Conservation (phyloP, 352 stramenopile genomes). For the Nothophytophthora sp. region DNA sequence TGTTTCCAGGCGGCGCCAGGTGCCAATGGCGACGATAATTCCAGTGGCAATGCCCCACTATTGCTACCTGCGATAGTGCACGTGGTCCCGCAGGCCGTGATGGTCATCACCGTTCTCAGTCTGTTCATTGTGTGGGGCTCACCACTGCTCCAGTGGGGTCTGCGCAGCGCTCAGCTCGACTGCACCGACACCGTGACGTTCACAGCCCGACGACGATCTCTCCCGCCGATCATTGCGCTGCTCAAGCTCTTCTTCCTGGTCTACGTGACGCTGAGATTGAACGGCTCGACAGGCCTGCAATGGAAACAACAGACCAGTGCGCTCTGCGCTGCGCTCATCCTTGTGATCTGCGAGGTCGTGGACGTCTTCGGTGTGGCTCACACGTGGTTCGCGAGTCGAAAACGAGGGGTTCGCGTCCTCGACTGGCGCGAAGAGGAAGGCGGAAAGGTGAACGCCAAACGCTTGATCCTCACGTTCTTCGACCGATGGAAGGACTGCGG, state of each 20-base stretch:
- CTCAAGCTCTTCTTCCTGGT: conserved; percentile 26
- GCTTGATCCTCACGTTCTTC: conserved; percentile 21
- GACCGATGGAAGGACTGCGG: conserved; percentile 27
- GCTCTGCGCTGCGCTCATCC: conserved; percentile 17
- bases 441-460: conserved; percentile 5
- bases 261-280: conserved; percentile 22
- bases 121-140: conserved; percentile 19
- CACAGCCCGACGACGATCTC: conserved; percentile 1
- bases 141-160: not conserved
- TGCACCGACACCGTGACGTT: conserved; percentile 2
- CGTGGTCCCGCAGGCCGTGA: conserved; percentile 15
- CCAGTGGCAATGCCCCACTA: conserved; percentile 5
- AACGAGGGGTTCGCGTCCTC: conserved; percentile 3
- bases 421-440: conserved; percentile 13
- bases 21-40: not conserved
- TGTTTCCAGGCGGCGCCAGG: conserved; percentile 16
- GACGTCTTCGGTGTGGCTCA: conserved; percentile 21
- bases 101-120: conserved; percentile 21
- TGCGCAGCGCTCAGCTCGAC: not conserved
- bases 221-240: conserved; percentile 14
- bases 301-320: conserved; percentile 21
- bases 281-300: conserved; percentile 6
- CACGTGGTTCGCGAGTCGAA: conserved; percentile 16
- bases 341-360: conserved; percentile 22
- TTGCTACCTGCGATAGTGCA: conserved; percentile 8